phyloP scores from a whole-genome alignment of 75 land plant species.

The Sequoiadendron giganteum region DNA sequence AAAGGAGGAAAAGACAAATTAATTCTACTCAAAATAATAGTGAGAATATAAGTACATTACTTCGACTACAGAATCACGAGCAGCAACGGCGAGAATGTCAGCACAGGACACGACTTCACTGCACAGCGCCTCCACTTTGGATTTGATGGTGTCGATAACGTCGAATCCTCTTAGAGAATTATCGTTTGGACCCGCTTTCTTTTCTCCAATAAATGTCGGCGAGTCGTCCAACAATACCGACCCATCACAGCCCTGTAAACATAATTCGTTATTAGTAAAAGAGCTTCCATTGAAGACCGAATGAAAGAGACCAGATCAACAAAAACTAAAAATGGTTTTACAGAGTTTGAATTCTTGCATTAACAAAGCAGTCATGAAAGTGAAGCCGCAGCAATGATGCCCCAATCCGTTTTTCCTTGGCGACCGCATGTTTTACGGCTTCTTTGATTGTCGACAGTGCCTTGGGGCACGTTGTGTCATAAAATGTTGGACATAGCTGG shows the following conservation, averaged over 20 bases:
- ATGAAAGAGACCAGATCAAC: no score
- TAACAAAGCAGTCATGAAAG: conserved; percentile 71
- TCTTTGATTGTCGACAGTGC: conserved; percentile 23
- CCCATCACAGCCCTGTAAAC: neutral
- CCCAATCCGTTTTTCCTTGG: conserved; percentile 35
- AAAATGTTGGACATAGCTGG: conserved; percentile 33
- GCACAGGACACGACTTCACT: neutral
- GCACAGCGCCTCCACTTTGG: neutral
- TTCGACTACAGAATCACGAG: neutral
- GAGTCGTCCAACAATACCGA: neutral
- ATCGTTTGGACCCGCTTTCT: neutral
- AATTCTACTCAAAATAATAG: neutral
- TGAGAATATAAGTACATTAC: neutral
- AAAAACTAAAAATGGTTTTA: neutral
- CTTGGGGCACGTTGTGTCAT: conserved; percentile 31
- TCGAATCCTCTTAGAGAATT: neutral
- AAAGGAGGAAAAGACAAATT: no score
- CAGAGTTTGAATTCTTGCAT: conserved; percentile 15
- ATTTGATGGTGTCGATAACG: neutral
- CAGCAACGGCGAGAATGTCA: neutral
- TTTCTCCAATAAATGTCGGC: neutral
- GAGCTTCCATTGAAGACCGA: neutral
- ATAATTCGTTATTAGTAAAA: neutral
- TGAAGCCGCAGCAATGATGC: conserved; percentile 54
- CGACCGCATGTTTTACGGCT: conserved; percentile 19